A percentile compares a stretch with the other conserved stretches of the same genome.
Conservation (phyloP, 805 yeast genomes). For the Myxozyma melibiosi region DNA sequence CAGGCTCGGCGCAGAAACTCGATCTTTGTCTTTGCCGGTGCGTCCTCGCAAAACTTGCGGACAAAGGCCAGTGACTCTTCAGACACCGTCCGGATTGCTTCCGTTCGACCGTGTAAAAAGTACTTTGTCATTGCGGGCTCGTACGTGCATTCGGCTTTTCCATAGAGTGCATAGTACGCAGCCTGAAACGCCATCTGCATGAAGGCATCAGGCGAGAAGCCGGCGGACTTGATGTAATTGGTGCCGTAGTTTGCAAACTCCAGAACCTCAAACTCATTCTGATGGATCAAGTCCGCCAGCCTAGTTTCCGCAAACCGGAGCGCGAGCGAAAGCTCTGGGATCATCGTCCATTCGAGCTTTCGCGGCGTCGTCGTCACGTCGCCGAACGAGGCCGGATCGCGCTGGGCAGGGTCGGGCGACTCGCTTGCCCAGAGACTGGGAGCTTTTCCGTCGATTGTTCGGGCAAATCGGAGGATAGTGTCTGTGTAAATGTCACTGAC, state of each 20-base stretch:
- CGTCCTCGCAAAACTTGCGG: constrained; percentile 76
- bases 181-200: constrained; percentile 93
- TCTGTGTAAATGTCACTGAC: constrained; percentile 91
- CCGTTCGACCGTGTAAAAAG: constrained; percentile 89
- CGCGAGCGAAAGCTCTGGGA: constrained; percentile 74
- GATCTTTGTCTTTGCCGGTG: constrained; percentile 61
- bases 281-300: constrained; percentile 81
- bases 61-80: constrained; percentile 79
- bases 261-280: constrained; percentile 80
- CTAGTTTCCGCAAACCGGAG: constrained; percentile 90
- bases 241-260: constrained; percentile 72
- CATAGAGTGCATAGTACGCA: constrained; percentile 87
- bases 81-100: constrained; percentile 84
- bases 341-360: constrained; percentile 84
- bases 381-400: constrained; percentile 48
- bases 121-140: constrained; percentile 96
- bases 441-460: constrained; percentile 71
- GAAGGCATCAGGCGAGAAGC: constrained; percentile 91
- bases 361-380: constrained; percentile 68
- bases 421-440: constrained; percentile 68
- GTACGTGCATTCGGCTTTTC: constrained; percentile 89
- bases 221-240: constrained; percentile 76
- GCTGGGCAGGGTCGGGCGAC: constrained; percentile 52
- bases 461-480: constrained; percentile 83
- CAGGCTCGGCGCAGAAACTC: constrained; percentile 69